These are phyloP conservation scores for Penicillium manginii DNA, from an alignment of 495 filamentous ascomycete species.

Conservation along the genomic window DNA sequence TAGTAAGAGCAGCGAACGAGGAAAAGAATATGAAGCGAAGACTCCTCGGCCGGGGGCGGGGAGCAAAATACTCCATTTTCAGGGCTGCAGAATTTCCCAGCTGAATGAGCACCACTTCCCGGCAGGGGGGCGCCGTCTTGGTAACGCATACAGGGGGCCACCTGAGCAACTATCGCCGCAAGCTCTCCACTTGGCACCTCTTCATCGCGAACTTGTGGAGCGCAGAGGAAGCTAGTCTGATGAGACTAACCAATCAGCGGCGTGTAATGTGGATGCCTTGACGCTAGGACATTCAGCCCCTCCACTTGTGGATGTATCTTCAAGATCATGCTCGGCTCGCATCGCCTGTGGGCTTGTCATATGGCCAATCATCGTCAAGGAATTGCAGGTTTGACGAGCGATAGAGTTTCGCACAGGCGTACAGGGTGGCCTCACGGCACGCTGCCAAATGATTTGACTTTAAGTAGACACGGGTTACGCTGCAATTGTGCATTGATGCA, in stretches of 20 bases:
- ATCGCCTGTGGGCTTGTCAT: conserved; percentile 11
- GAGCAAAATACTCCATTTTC: conserved; percentile 4
- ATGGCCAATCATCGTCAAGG: conserved; percentile 2
- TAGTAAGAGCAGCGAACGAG: neutral
- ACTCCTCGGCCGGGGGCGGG: neutral
- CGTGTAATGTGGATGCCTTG: neutral
- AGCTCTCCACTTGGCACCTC: conserved; percentile 7
- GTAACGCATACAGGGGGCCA: conserved; percentile 4
- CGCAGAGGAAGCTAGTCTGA: conserved; percentile 1
- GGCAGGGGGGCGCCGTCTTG: conserved; percentile 1
- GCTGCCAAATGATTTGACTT: neutral
- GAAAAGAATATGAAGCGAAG: conserved; percentile 8
- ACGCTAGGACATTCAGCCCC: conserved; percentile 13
- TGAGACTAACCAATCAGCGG: neutral
- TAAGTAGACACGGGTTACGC: neutral
- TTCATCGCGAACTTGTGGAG: conserved; percentile 13
- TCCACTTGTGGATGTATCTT: conserved; percentile 10
- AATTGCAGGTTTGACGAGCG: conserved; percentile 8
- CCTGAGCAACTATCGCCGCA: conserved; percentile 2
- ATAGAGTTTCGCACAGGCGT: conserved; percentile 4
- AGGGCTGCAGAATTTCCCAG: conserved; percentile 1
- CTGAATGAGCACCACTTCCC: conserved; percentile 4
- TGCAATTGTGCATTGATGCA: neutral
- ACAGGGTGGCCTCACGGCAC: neutral
- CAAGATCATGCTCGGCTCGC: conserved; percentile 10